A percentile compares a stretch with the other conserved stretches of the same genome.
Evolutionary conservation across 2,329 filamentous ascomycete genomes (phyloP).

Genomic region (Alternaria hordeiaustralica): DNA sequence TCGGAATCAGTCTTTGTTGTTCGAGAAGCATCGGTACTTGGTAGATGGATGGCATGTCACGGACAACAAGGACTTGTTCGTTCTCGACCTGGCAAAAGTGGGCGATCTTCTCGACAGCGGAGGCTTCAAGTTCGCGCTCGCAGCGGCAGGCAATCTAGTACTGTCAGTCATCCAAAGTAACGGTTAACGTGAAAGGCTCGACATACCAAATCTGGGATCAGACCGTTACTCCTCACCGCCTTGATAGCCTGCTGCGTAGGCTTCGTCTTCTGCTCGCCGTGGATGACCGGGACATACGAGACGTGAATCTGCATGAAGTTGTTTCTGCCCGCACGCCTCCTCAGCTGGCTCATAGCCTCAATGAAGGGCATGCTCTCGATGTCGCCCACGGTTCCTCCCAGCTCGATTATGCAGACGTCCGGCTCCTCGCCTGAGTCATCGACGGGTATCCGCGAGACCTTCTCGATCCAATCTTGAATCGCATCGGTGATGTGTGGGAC

Average conservation of each 20-base stretch:
- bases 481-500: constrained; percentile 92
- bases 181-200: neutral
- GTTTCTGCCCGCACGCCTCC: constrained; percentile 72
- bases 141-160: constrained; percentile 88
- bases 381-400: constrained; percentile 75
- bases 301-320: constrained; percentile 93
- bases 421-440: constrained; percentile 83
- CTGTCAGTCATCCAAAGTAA: neutral
- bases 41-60: constrained; percentile 88
- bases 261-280: constrained; percentile 91
- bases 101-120: constrained; percentile 85
- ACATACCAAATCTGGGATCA: constrained; percentile 65
- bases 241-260: constrained; percentile 92
- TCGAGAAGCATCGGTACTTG: constrained; percentile 93
- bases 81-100: constrained; percentile 85
- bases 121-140: constrained; percentile 73
- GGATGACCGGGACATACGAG: constrained; percentile 80
- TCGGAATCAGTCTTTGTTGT: constrained; percentile 74
- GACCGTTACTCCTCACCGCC: constrained; percentile 79
- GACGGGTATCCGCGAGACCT: constrained; percentile 83
- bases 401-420: constrained; percentile 88
- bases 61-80: constrained; percentile 84
- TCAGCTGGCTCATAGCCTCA: constrained; percentile 82
- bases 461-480: constrained; percentile 91
- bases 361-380: constrained; percentile 89